Conservation (phyloP, 257 asterid species). For the Linaria vulgaris region DNA sequence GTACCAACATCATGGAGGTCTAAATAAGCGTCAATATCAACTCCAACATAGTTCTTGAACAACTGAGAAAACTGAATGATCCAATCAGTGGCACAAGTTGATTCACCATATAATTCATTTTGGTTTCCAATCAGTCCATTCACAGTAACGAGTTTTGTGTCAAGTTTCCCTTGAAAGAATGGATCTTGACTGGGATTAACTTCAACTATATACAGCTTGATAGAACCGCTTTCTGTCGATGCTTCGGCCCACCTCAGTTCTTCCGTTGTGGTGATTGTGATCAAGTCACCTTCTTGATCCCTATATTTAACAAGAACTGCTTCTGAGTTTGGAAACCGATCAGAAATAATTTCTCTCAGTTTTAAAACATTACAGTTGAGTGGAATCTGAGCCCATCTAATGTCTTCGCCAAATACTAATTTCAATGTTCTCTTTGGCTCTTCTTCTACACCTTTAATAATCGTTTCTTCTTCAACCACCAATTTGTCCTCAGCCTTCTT, state of each 20-base stretch:
- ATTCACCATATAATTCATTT: constrained; percentile 34
- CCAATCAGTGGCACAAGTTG: constrained; percentile 74
- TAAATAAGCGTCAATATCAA: constrained; percentile 63
- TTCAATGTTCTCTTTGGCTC: constrained; percentile 53
- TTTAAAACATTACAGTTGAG: constrained; percentile 49
- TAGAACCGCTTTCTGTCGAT: constrained; percentile 51
- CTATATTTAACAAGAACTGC: constrained; percentile 70
- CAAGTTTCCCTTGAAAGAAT: constrained; percentile 9
- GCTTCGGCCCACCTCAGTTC: constrained; percentile 88
- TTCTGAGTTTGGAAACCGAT: constrained; percentile 55
- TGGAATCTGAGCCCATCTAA: constrained; percentile 86
- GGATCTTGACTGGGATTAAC: constrained; percentile 72
- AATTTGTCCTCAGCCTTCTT: constrained; percentile 38
- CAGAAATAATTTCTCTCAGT: constrained; percentile 56
- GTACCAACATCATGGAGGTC: constrained; percentile 74
- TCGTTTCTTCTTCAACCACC: constrained; percentile 65
- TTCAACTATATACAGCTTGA: constrained; percentile 67
- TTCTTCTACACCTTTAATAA: constrained; percentile 39
- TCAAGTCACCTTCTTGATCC: constrained; percentile 88
- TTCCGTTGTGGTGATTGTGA: constrained; percentile 73
- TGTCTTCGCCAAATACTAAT: constrained; percentile 82
- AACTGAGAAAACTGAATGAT: constrained; percentile 68
- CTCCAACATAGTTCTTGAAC: constrained; percentile 69
- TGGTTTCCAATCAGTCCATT: constrained; percentile 41
- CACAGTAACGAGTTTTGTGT: constrained; percentile 26